A percentile compares a stretch with the other conserved stretches of the same genome.
phyloP scores from a whole-genome alignment of 129 eudicot genomes.

The Helianthus tuberosus region DNA sequence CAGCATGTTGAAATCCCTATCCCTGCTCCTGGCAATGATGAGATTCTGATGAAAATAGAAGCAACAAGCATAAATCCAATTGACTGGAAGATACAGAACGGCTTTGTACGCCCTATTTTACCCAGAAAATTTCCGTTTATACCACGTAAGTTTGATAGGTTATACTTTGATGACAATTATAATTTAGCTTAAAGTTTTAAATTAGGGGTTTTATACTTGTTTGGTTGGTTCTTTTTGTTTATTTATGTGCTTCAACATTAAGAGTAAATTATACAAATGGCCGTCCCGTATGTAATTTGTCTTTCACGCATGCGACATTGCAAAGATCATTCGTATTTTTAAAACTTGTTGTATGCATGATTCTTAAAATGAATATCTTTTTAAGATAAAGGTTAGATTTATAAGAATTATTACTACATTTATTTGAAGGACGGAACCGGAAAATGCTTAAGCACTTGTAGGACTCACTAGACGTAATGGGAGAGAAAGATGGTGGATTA shows the following conservation, averaged over 20 bases:
- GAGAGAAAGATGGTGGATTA: too few relatives aligned
- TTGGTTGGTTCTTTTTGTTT: neutral
- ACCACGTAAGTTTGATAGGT: conserved; percentile 45
- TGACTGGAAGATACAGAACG: conserved; percentile 65
- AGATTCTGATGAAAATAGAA: conserved; percentile 52
- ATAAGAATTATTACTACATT: too few relatives aligned
- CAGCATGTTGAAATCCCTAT: conserved; percentile 74
- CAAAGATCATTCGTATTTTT: neutral
- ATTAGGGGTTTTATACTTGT: neutral
- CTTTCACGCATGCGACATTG: too few relatives aligned
- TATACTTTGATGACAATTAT: neutral
- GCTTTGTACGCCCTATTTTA: conserved; percentile 52
- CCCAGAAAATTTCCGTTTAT: conserved; percentile 59
- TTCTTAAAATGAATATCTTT: too few relatives aligned
- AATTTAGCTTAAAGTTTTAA: neutral
- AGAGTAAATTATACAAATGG: neutral
- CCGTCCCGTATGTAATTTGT: too few relatives aligned
- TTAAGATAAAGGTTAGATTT: too few relatives aligned
- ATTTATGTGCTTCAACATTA: neutral
- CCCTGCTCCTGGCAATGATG: conserved; percentile 57
- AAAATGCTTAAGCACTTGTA: too few relatives aligned
- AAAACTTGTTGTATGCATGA: too few relatives aligned
- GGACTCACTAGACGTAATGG: too few relatives aligned
- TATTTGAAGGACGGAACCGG: too few relatives aligned
- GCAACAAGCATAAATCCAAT: conserved; percentile 57